Conservation (phyloP, 352 stramenopile genomes). For the Phytophthora foliorum region DNA sequence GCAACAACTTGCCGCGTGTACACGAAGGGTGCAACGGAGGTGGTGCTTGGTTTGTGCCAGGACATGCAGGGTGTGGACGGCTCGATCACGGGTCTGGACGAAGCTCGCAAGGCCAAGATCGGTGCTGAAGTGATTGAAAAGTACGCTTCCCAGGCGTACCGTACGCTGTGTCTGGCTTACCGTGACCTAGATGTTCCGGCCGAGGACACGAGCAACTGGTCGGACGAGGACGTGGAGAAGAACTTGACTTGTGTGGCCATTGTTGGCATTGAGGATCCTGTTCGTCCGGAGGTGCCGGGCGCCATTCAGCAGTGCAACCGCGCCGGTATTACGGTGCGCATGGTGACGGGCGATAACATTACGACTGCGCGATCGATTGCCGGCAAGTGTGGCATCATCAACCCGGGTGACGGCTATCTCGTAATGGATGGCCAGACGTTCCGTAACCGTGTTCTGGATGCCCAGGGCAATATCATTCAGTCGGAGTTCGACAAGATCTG, state of each 20-base stretch:
- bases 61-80: constrained; percentile 57
- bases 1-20: constrained; percentile 59
- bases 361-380: constrained; percentile 64
- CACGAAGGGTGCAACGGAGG: constrained; percentile 70
- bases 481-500: constrained; percentile 77
- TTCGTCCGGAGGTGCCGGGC: constrained; percentile 55
- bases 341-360: constrained; percentile 73
- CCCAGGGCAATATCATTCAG: constrained; percentile 67
- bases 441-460: constrained; percentile 57
- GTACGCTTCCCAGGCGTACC: constrained; percentile 76
- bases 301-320: constrained; percentile 53
- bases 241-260: constrained; percentile 61
- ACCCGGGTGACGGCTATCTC: constrained; percentile 53
- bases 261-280: constrained; percentile 64
- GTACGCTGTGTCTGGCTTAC: constrained; percentile 86
- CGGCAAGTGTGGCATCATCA: constrained; percentile 63
- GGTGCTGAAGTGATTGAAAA: constrained; percentile 72
- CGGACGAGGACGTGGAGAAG: constrained; percentile 74
- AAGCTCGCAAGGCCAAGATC: constrained; percentile 48
- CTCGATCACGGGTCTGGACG: constrained; percentile 39
- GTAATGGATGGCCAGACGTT: constrained; percentile 72
- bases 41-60: constrained; percentile 62
- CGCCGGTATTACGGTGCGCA: constrained; percentile 64
- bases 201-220: constrained; percentile 41
- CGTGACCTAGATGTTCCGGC: constrained; percentile 63